These are phyloP conservation scores for Sanghuangporus sanghuang DNA, from an alignment of 1,284 basidiomycete genomes.

Conservation along the genomic window DNA sequence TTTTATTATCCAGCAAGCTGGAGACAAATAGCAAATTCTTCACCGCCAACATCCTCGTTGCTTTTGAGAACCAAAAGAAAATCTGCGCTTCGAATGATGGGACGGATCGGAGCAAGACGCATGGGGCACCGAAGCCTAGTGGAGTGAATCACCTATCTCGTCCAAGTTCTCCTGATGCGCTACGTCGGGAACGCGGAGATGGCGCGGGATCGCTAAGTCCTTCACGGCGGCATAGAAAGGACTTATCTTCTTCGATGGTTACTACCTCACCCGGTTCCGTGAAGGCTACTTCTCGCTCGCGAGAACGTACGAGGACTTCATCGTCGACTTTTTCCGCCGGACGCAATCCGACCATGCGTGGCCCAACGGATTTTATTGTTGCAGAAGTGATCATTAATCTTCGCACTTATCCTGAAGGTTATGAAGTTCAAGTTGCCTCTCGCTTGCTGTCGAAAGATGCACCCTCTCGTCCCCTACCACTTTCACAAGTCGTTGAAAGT, in stretches of 20 bases:
- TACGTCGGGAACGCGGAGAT: background rate
- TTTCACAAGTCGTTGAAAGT: background rate
- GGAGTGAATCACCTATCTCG: slow-evolving; percentile 14
- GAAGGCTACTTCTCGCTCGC: slow-evolving; percentile 26
- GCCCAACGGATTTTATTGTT: slow-evolving; percentile 56
- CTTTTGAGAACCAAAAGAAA: background rate
- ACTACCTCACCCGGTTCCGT: slow-evolving; percentile 3
- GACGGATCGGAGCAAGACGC: background rate
- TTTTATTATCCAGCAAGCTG: slow-evolving; percentile 9
- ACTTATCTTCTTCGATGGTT: slow-evolving; percentile 18
- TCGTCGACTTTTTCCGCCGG: slow-evolving; percentile 49
- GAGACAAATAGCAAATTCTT: slow-evolving; percentile 4
- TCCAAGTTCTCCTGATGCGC: slow-evolving; percentile 10
- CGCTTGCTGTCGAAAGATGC: background rate
- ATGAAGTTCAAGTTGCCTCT: slow-evolving; percentile 50
- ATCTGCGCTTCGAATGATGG: background rate
- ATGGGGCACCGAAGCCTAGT: slow-evolving; percentile 20
- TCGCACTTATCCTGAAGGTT: slow-evolving; percentile 68
- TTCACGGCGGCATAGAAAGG: slow-evolving; percentile 18
- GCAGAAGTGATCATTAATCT: slow-evolving; percentile 73
- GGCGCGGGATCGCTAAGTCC: slow-evolving; percentile 11
- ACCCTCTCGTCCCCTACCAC: background rate
- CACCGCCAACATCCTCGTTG: slow-evolving; percentile 7
- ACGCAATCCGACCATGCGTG: slow-evolving; percentile 37
- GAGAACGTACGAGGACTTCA: slow-evolving; percentile 29